Evolutionary conservation across 2,329 filamentous ascomycete genomes (phyloP), one percentile per base, ranked within the genome.

Genomic region (Phialophora chinensis): DNA sequence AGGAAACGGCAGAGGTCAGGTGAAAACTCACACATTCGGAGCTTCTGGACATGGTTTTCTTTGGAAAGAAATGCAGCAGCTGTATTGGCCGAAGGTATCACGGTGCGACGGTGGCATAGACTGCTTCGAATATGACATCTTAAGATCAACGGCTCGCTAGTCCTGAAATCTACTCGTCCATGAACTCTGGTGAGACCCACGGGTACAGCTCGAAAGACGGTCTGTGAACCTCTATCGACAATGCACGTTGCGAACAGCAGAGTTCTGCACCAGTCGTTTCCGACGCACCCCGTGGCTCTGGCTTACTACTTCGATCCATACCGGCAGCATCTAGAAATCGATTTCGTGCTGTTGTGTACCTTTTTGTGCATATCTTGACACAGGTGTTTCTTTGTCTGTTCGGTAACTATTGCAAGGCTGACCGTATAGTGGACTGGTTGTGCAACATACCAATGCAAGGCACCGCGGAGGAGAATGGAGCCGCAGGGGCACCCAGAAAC

Each of bases 331-430:
- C 33, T n/a, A 20, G 35, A n/a, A 47, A 31, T 23, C 29, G 38
- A 42, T 17, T 11, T 47, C 12, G 50, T 31, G 29, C 42, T 35
- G 44, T 52, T 52, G 57, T 61, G 63, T 57, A 38, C 25, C 29
- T 53, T 17, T 23, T 31, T 17, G 38, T 66, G 64, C 67, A 65
- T 58, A 27, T 49, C 61, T 62, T 69, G 65, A 65, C 62, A 63
- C 59, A 42, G 54, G 58, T 29, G 29, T 66, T 70, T 70, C 68
- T 70, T 70, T 70, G 68, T 70, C 63, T 67, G 66, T 68, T 70
- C 65, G 52, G 42, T 55, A 35, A 29, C 38, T n/a, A 63, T 60
- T 38, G 66, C 66, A 66, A 68, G 63, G 68, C 63, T 65, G 44
- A 49, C 66, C 60, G 67, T 63, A 54, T 53, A 58, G 52, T 23